These are phyloP conservation scores for Bertia moriformis DNA, from an alignment of 2,329 filamentous ascomycete species.

Conservation along the genomic window DNA sequence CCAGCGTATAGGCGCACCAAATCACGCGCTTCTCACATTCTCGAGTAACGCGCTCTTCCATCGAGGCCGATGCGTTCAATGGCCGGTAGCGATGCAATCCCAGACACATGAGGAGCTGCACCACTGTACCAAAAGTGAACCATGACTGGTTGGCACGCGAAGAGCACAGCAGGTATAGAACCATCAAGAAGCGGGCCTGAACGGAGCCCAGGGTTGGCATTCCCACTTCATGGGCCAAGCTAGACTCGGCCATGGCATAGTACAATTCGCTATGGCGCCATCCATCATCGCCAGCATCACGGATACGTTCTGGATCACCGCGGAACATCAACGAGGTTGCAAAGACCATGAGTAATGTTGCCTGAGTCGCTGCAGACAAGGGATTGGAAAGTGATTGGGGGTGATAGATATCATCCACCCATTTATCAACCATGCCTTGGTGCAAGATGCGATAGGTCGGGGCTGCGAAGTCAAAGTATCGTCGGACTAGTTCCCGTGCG, in stretches of 20 bases:
- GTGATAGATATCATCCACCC: background rate
- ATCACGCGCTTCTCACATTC: constrained; percentile 19
- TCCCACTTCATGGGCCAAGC: constrained; percentile 3
- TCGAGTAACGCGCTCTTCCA: constrained; percentile 5
- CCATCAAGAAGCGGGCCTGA: constrained; percentile 9
- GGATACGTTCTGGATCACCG: background rate
- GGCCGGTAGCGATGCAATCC: constrained; percentile 17
- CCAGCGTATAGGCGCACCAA: constrained; percentile 20
- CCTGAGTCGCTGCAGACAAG: background rate
- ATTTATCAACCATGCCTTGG: background rate
- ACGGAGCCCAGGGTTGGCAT: constrained; percentile 8
- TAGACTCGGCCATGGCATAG: background rate
- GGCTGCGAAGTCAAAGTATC: background rate
- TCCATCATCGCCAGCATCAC: background rate
- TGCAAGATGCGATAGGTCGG: background rate
- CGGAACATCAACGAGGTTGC: background rate
- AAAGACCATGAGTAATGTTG: background rate
- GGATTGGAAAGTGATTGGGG: background rate
- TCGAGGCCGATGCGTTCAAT: constrained; percentile 3
- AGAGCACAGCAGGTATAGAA: constrained; percentile 18
- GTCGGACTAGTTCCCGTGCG: background rate
- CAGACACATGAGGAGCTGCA: constrained; percentile 18
- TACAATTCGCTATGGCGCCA: background rate
- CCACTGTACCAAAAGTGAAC: constrained; percentile 18
- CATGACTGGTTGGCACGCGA: constrained; percentile 19